Percentiles rank a stretch among this genome's conserved stretches.
Conservation (phyloP, 116 monocot genomes). For the Iris pallida region DNA sequence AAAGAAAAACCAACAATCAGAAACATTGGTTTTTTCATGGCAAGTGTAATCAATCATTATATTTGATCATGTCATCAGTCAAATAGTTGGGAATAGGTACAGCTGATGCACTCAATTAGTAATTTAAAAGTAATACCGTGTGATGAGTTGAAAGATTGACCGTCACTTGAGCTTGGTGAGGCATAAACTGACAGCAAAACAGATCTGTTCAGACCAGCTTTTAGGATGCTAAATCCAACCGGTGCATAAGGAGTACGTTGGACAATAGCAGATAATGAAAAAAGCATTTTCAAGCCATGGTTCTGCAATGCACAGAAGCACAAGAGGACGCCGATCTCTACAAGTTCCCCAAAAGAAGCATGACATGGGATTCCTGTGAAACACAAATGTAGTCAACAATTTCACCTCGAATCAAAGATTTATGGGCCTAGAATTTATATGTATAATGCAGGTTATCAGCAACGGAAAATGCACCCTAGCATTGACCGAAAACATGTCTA, state of each 20-base stretch:
- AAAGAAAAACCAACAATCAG: slow-evolving; percentile 10
- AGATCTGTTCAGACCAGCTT: slow-evolving; percentile 83
- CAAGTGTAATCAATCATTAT: not conserved
- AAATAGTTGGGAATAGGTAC: not conserved
- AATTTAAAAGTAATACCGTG: slow-evolving; percentile 40
- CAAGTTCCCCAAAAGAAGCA: slow-evolving; percentile 50
- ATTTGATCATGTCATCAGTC: not conserved
- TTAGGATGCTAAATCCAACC: slow-evolving; percentile 88
- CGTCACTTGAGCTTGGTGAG: slow-evolving; percentile 38
- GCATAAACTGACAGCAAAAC: slow-evolving; percentile 86
- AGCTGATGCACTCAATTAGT: not conserved
- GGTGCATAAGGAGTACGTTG: slow-evolving; percentile 71
- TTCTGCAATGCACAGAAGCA: slow-evolving; percentile 95
- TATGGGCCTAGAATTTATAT: too few relatives aligned
- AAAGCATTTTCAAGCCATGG: slow-evolving; percentile 83
- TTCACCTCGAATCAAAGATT: too few relatives aligned
- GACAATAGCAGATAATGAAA: slow-evolving; percentile 80
- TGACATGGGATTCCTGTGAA: slow-evolving; percentile 59
- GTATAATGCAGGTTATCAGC: too few relatives aligned
- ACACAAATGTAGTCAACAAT: not conserved
- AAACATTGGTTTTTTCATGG: not conserved
- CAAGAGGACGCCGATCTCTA: slow-evolving; percentile 64
- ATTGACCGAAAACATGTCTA: too few relatives aligned
- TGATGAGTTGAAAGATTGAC: slow-evolving; percentile 25
- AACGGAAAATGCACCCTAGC: too few relatives aligned